Conservation (phyloP, 2,329 filamentous ascomycete genomes). For the Hortaea werneckii region DNA sequence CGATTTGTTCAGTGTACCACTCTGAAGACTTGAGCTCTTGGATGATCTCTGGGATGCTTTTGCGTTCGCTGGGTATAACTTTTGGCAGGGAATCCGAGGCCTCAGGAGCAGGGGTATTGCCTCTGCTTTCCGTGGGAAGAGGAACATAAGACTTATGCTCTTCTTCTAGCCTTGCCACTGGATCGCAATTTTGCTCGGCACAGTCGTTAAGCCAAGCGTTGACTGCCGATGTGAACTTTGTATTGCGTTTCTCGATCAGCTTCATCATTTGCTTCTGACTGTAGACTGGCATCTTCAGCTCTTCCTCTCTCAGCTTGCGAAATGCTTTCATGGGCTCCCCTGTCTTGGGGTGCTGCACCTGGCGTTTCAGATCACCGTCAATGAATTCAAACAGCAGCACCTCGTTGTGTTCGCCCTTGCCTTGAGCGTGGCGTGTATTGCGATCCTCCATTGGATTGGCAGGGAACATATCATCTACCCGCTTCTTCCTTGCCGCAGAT, state of each 20-base stretch:
- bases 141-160: constrained; percentile 56
- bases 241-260: constrained; percentile 81
- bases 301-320: constrained; percentile 62
- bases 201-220: constrained; percentile 70
- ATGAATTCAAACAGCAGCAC: constrained; percentile 86
- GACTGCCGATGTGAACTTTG: constrained; percentile 68
- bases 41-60: constrained; percentile 74
- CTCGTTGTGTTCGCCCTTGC: constrained; percentile 39
- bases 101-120: constrained; percentile 32
- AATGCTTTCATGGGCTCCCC: constrained; percentile 60
- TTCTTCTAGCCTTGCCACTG: constrained; percentile 53
- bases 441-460: constrained; percentile 23
- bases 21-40: constrained; percentile 68
- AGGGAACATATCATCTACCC: constrained; percentile 41
- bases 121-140: constrained; percentile 38
- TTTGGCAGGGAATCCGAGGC: constrained; percentile 45
- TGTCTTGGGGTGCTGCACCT: constrained; percentile 62
- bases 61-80: constrained; percentile 69
- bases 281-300: constrained; percentile 83
- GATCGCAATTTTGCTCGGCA: constrained; percentile 52
- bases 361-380: constrained; percentile 79
- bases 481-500: constrained; percentile 49
- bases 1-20: constrained; percentile 89
- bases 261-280: constrained; percentile 85
- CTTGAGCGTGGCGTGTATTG: constrained; percentile 25